Evolutionary conservation across 176 grass and related monocot species (phyloP).

Genomic region (Triticum turgidum): DNA sequence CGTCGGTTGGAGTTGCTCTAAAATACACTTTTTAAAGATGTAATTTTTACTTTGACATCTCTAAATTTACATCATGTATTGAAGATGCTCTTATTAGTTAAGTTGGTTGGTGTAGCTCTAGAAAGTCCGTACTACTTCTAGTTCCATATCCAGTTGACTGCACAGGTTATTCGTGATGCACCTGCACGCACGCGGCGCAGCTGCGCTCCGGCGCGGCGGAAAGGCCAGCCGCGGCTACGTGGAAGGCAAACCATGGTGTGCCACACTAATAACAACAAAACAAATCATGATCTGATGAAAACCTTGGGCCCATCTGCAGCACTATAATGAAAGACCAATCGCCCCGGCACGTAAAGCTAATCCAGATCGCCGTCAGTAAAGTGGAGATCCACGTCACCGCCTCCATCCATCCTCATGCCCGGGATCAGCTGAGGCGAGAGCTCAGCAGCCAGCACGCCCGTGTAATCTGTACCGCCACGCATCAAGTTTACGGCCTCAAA

Average conservation of each 20-base stretch:
- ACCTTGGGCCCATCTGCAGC: not conserved
- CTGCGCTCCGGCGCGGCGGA: not conserved
- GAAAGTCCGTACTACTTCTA: not conserved
- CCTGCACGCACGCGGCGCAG: not conserved
- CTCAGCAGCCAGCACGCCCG: not conserved
- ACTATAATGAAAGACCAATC: constrained; percentile 38
- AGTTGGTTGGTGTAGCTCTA: not conserved
- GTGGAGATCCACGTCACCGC: constrained; percentile 29
- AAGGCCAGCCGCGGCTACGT: not conserved
- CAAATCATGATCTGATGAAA: not conserved
- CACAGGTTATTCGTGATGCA: not conserved
- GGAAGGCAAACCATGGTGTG: not conserved
- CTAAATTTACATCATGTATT: too few species aligned
- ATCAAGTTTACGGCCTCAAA: not conserved
- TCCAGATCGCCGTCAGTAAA: constrained; percentile 25
- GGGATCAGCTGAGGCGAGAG: constrained; percentile 3
- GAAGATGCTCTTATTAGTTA: not conserved
- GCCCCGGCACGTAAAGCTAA: not conserved
- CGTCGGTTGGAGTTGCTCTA: too few species aligned
- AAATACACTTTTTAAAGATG: too few species aligned
- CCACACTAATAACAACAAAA: not conserved
- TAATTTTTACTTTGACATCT: too few species aligned
- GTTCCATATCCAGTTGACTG: not conserved
- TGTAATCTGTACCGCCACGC: not conserved
- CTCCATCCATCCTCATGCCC: not conserved